Evolutionary conservation across 108 stramenopile species (phyloP).

Genomic region (Bacterosira constricta): DNA sequence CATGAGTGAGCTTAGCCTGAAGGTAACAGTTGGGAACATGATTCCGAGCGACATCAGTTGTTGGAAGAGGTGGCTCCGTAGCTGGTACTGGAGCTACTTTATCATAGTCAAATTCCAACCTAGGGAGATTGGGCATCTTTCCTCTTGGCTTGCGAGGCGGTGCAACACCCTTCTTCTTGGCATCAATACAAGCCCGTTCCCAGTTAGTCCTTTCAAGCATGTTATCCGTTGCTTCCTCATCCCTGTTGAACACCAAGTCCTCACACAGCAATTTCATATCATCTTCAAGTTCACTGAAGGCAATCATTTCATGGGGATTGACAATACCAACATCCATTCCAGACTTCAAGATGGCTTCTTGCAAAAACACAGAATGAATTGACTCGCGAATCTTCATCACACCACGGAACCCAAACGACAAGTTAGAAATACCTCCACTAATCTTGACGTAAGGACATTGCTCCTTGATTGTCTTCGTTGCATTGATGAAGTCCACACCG

Average conservation of each 20-base stretch:
- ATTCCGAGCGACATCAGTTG: slow-evolving; percentile 83
- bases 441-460: slow-evolving; percentile 96
- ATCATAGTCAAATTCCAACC: slow-evolving; percentile 82
- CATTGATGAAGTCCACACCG: slow-evolving; percentile 98
- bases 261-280: slow-evolving; percentile 85
- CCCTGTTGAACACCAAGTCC: slow-evolving; percentile 88
- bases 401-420: slow-evolving; percentile 98
- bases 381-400: slow-evolving; percentile 97
- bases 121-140: slow-evolving; percentile 56
- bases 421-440: slow-evolving; percentile 98
- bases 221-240: slow-evolving; percentile 89
- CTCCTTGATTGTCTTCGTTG: slow-evolving; percentile 94
- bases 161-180: slow-evolving; percentile 82
- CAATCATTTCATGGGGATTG: slow-evolving; percentile 94
- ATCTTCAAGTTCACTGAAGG: slow-evolving; percentile 83
- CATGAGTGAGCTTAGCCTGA: slow-evolving; percentile 76
- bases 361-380: slow-evolving; percentile 98
- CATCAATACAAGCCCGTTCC: slow-evolving; percentile 86
- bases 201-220: slow-evolving; percentile 90
- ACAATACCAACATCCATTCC: slow-evolving; percentile 99
- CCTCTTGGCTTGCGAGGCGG: slow-evolving; percentile 59
- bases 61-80: slow-evolving; percentile 87
- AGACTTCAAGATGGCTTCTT: slow-evolving; percentile 89
- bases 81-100: slow-evolving; percentile 70
- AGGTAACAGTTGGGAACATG: slow-evolving; percentile 85